A percentile compares a stretch with the other conserved stretches of the same genome.
phyloP scores from a whole-genome alignment of 2,329 filamentous ascomycete genomes.

The Aureobasidium pullulans region DNA sequence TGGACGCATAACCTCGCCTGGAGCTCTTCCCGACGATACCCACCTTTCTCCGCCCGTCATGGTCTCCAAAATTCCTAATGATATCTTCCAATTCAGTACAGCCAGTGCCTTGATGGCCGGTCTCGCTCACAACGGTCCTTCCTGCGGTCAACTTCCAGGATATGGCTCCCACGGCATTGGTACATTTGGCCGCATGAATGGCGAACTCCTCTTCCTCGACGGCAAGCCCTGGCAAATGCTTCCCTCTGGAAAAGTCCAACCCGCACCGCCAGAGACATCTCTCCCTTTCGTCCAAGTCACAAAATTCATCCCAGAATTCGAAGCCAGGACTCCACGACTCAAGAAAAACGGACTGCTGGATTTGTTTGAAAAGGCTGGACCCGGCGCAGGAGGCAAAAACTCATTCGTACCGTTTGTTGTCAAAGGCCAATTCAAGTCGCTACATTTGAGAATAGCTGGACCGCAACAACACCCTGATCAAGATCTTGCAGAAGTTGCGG shows the following conservation, averaged over 20 bases:
- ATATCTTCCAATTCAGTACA: constrained; percentile 39
- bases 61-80: constrained; percentile 36
- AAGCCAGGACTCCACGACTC: constrained; percentile 20
- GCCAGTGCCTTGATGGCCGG: constrained; percentile 30
- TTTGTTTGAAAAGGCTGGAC: background rate
- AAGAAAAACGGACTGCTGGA: constrained; percentile 20
- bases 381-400: constrained; percentile 25
- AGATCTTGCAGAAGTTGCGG: constrained; percentile 16
- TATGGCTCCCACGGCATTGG: constrained; percentile 38
- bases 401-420: constrained; percentile 35
- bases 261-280: constrained; percentile 27
- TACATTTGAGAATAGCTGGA: constrained; percentile 18
- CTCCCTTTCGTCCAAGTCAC: constrained; percentile 37
- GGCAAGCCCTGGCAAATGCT: constrained; percentile 27
- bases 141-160: constrained; percentile 30
- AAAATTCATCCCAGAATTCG: constrained; percentile 31
- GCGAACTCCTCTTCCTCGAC: constrained; percentile 31
- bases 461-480: constrained; percentile 1
- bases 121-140: constrained; percentile 29
- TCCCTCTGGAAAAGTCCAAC: constrained; percentile 24
- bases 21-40: background rate
- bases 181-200: constrained; percentile 29
- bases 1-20: too few relatives aligned
- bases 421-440: constrained; percentile 28
- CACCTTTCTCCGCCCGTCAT: constrained; percentile 19